Conservation (phyloP, 2,329 filamentous ascomycete genomes). For the Dichotomopilus funicola region DNA sequence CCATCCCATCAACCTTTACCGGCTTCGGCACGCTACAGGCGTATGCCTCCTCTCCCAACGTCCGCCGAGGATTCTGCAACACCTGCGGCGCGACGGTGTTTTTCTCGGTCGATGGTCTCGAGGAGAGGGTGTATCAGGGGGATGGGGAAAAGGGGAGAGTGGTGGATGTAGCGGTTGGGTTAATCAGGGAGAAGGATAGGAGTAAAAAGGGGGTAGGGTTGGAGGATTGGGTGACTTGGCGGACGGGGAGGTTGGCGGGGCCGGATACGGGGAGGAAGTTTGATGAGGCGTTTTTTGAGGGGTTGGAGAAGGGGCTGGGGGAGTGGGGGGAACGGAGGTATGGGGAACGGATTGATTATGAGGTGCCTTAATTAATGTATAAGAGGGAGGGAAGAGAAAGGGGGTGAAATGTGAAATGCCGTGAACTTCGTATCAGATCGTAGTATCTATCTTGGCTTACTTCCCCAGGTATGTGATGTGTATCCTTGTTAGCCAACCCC, state of each 20-base stretch:
- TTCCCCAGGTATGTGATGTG: background rate
- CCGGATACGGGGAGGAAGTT: constrained; percentile 31
- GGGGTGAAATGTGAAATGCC: background rate
- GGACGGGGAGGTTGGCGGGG: constrained; percentile 31
- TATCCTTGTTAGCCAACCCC: background rate
- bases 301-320: constrained; percentile 33
- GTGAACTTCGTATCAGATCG: too few relatives aligned
- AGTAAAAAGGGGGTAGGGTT: constrained; percentile 27
- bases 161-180: constrained; percentile 38
- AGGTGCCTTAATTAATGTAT: constrained; percentile 16
- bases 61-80: constrained; percentile 40
- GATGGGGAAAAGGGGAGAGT: constrained; percentile 29
- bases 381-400: background rate
- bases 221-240: constrained; percentile 42
- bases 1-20: constrained; percentile 28
- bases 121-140: constrained; percentile 9
- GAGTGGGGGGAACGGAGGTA: constrained; percentile 33
- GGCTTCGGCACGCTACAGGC: constrained; percentile 38
- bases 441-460: too few relatives aligned
- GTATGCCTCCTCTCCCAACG: constrained; percentile 34
- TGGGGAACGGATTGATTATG: constrained; percentile 22
- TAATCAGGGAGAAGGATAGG: constrained; percentile 40
- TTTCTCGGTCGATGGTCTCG: constrained; percentile 26
- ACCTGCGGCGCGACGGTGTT: constrained; percentile 42
- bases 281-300: constrained; percentile 32